Evolutionary conservation across 768 basidiomycete species (phyloP), one percentile per base, ranked within the genome.

Genomic region (Xanthoconium stramineum): DNA sequence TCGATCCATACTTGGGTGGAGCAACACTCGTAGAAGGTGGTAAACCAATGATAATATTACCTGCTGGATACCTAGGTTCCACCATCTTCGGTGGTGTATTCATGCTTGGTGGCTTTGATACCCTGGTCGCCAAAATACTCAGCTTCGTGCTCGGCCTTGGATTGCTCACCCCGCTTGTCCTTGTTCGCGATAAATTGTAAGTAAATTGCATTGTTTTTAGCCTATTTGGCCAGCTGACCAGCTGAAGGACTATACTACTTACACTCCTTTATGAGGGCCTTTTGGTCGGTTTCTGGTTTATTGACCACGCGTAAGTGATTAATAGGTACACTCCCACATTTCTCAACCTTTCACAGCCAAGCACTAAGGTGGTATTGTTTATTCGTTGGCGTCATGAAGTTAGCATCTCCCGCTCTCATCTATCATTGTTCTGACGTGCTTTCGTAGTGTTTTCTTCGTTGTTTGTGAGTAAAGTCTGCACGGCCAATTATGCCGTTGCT

Each of bases 201-300:
- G 89, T 78, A 13, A 32, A 50, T 13, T 1, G 0, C 9, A 19
- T 48, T 4, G 29, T 55, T 52, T 32, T 32, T 38, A 8, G 24
- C 35, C 35, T 39, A 12, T 43, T 32, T 33, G 40, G 52, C 45
- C 50, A 50, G 33, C 60, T 70, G 30, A 64, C 50, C 56, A 33
- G 24, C 44, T 49, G 11, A 70, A 97, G 94, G 57, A 96, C 94
- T 28, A 94, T 95, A 62, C 56, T 89, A 11, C 80, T 96, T 40
- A 94, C 91, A 24, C 63, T 91, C 24, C 69, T 85, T 11, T 95
- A 92, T 63, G 94, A 97, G 71, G 93, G 82, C 10, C 74, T 97
- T 24, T 77, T 98, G 46, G 82, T 98, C 54, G 94, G 91, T 0
- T 91, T 98, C 61, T 97, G 95, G 94, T 97, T 96, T 69, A 84